phyloP scores from a whole-genome alignment of 2,329 filamentous ascomycete genomes.

The Colletotrichum cordylinicola region DNA sequence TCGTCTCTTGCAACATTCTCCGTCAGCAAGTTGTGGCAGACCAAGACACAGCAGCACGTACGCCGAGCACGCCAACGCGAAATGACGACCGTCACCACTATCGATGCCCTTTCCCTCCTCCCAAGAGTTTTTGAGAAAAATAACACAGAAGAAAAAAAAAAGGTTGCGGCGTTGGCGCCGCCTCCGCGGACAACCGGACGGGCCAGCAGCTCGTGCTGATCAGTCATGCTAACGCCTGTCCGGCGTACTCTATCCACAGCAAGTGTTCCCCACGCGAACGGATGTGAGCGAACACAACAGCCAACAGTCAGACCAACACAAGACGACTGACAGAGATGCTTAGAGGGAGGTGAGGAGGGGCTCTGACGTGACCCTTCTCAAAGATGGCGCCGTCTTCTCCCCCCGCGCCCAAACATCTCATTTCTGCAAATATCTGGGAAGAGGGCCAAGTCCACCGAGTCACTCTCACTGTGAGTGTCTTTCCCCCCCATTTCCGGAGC shows the following conservation, averaged over 20 bases:
- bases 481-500: not conserved
- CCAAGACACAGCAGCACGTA: not conserved
- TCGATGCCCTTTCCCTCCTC: not conserved
- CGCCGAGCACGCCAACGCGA: not conserved
- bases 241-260: not conserved
- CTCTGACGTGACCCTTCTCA: not conserved
- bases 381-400: not conserved
- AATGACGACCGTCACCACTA: not conserved
- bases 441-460: not conserved
- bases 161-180: not conserved
- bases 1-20: not conserved
- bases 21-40: not conserved
- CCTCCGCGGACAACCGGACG: not conserved
- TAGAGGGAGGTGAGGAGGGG: not conserved
- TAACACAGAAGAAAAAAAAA: not conserved
- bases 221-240: not conserved
- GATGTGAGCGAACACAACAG: not conserved
- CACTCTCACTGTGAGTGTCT: not conserved
- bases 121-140: not conserved
- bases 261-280: not conserved
- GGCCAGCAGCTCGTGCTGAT: not conserved
- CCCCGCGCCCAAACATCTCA: not conserved
- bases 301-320: not conserved
- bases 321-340: not conserved
- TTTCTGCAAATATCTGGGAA: not conserved